Evolutionary conservation across 495 filamentous ascomycete species (phyloP), one percentile per base, ranked within the genome.

Genomic region (Schizothecium vesticola): DNA sequence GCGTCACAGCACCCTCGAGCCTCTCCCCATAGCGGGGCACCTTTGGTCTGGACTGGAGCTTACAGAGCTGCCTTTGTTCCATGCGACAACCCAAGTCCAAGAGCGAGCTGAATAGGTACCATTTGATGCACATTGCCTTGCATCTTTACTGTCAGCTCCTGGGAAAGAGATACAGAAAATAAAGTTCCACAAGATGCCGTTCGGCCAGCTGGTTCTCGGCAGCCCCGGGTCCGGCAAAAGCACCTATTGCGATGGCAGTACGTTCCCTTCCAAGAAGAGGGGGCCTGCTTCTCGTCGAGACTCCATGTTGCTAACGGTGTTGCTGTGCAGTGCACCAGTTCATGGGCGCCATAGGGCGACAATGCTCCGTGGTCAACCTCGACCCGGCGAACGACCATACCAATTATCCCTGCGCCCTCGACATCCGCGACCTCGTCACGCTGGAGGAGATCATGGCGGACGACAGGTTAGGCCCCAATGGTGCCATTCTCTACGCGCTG

Each of bases 371-470:
- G 56, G 91, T 97, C 66, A 99, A 99, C 79, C 89, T 99, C 69
- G 95, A 99, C 81, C 95, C 95, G 36, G 95, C 95, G 59, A 99
- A 99, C 83, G 95, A 99, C 74, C 83, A 84, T 60, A 90, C 88
- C 3, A 88, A 82, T 55, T 94, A 93, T 73, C 87, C 89, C 5
- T 92, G 90, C 79, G 93, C 94, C 62, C 85, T 99, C 74, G 96
- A 98, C 77, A 91, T 99, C 33, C 91, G 95, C 61, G 85, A 91
- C 61, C 83, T 99, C 0, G 88, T 99, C 29, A 94, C 89, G 1
- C 79, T 98, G 12, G 95, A 99, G 71, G 92, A 97, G 69, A 89
- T 97, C 60, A 99, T 99, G 95, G 86, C 86, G n/a, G 91, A 92
- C 62, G 93, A 98, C 73, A 85, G 89, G 56, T 79, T 99, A 8